These are phyloP conservation scores for Solanum sparsipilum DNA, from an alignment of 257 asterid genomes.

Conservation along the genomic window DNA sequence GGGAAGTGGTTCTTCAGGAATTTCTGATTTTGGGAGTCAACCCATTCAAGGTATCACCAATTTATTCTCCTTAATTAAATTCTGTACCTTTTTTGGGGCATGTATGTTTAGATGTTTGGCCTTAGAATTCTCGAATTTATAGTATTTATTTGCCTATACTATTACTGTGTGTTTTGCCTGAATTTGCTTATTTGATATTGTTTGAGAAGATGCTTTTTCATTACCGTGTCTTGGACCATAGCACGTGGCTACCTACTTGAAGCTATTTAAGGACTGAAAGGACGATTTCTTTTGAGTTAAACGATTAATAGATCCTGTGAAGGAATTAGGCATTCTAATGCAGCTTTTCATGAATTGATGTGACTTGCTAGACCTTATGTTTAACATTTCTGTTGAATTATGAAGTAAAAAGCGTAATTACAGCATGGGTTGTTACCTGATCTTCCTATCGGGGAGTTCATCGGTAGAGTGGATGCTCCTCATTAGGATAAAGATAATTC, in stretches of 20 bases:
- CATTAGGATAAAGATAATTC: background rate
- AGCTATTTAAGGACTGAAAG: background rate
- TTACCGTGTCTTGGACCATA: background rate
- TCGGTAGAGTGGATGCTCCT: background rate
- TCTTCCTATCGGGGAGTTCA: background rate
- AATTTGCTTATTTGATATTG: background rate
- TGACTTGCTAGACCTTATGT: background rate
- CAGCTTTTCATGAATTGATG: background rate
- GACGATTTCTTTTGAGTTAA: background rate
- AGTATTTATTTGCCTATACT: background rate
- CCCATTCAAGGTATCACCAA: slow-evolving; percentile 32
- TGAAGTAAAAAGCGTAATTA: background rate
- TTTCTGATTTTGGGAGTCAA: slow-evolving; percentile 33
- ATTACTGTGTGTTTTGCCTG: background rate
- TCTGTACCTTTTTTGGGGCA: background rate
- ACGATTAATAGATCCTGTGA: background rate
- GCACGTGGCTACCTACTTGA: background rate
- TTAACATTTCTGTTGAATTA: background rate
- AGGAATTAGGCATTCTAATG: background rate
- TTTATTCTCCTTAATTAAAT: background rate
- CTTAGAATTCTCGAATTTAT: background rate
- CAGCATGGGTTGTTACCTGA: background rate
- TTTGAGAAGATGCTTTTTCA: background rate
- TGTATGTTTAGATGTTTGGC: background rate
- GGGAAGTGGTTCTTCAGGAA: slow-evolving; percentile 47